These are phyloP conservation scores for Aquanectria penicillioides DNA, from an alignment of 2,329 filamentous ascomycete species.

Conservation along the genomic window DNA sequence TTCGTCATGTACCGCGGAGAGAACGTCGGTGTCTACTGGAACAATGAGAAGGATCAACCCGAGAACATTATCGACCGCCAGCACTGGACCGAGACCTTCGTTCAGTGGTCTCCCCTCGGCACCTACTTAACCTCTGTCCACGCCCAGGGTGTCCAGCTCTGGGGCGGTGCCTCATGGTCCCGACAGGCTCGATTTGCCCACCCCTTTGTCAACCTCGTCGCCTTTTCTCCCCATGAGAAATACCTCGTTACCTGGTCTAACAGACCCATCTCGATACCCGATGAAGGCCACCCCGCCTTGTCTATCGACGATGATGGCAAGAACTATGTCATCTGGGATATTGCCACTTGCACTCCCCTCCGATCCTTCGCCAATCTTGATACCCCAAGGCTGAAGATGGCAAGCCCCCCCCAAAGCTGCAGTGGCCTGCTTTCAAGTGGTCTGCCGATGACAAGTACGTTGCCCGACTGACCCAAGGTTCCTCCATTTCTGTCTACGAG, in stretches of 20 bases:
- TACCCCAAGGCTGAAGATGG: slow-evolving; percentile 67
- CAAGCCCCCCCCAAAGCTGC: slow-evolving; percentile 84
- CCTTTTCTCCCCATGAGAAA: slow-evolving; percentile 92
- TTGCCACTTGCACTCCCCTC: slow-evolving; percentile 87
- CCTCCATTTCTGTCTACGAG: slow-evolving; percentile 92
- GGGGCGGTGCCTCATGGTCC: slow-evolving; percentile 91
- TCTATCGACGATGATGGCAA: slow-evolving; percentile 96
- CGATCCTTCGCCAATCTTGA: slow-evolving; percentile 95
- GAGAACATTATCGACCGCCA: slow-evolving; percentile 91
- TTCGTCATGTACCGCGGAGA: slow-evolving; percentile 95
- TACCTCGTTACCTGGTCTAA: slow-evolving; percentile 98
- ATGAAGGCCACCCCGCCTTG: slow-evolving; percentile 84
- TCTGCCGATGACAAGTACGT: slow-evolving; percentile 98
- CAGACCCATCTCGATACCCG: slow-evolving; percentile 89
- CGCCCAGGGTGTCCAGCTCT: slow-evolving; percentile 94
- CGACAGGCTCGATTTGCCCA: slow-evolving; percentile 94
- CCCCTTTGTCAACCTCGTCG: slow-evolving; percentile 93
- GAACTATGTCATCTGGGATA: slow-evolving; percentile 99
- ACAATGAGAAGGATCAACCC: slow-evolving; percentile 91
- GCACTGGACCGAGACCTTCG: slow-evolving; percentile 98
- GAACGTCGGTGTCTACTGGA: slow-evolving; percentile 95
- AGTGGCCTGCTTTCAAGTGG: slow-evolving; percentile 99
- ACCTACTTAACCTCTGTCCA: slow-evolving; percentile 96
- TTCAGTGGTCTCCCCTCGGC: slow-evolving; percentile 96
- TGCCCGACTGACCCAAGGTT: slow-evolving; percentile 86